A percentile compares a stretch with the other conserved stretches of the same genome.
Evolutionary conservation across 2,329 filamentous ascomycete genomes (phyloP).

Genomic region (Aspergillus novofumigatus): DNA sequence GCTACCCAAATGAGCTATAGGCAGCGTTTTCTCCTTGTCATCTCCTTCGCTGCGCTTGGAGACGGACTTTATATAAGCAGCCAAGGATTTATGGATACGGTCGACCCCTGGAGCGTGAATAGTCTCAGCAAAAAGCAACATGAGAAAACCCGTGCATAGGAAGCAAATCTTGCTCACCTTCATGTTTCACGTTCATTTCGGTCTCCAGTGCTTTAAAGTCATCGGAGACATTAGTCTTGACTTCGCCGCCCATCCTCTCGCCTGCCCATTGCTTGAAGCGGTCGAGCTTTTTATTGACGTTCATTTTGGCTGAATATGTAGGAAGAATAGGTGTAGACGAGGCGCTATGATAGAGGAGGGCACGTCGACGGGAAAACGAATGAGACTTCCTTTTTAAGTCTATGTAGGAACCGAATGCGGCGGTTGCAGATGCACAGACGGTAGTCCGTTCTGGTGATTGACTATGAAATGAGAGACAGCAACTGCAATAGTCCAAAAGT

Average conservation of each 20-base stretch:
- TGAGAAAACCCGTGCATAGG: neutral
- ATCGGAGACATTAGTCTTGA: slow-evolving; percentile 80
- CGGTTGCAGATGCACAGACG: neutral
- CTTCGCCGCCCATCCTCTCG: slow-evolving; percentile 90
- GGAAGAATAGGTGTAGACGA: neutral
- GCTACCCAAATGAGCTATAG: slow-evolving; percentile 72
- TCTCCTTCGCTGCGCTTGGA: slow-evolving; percentile 79
- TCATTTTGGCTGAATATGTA: slow-evolving; percentile 42
- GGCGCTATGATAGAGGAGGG: neutral
- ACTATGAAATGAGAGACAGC: neutral
- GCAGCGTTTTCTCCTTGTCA: slow-evolving; percentile 81
- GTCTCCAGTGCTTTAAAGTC: slow-evolving; percentile 86
- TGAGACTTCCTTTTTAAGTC: neutral
- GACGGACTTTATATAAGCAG: slow-evolving; percentile 79
- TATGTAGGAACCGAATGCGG: neutral
- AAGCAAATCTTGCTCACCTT: slow-evolving; percentile 55
- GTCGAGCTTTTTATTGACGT: slow-evolving; percentile 82
- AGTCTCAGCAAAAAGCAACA: slow-evolving; percentile 11
- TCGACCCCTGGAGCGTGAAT: slow-evolving; percentile 68
- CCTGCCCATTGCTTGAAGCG: slow-evolving; percentile 97
- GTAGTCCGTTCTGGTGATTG: neutral
- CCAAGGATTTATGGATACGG: slow-evolving; percentile 80
- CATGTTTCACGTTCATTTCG: slow-evolving; percentile 84
- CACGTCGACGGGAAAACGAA: slow-evolving; percentile 5
- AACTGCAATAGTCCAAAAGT: neutral